These are phyloP conservation scores for Neltuma alba DNA, from an alignment of 306 rosid species.

Conservation along the genomic window DNA sequence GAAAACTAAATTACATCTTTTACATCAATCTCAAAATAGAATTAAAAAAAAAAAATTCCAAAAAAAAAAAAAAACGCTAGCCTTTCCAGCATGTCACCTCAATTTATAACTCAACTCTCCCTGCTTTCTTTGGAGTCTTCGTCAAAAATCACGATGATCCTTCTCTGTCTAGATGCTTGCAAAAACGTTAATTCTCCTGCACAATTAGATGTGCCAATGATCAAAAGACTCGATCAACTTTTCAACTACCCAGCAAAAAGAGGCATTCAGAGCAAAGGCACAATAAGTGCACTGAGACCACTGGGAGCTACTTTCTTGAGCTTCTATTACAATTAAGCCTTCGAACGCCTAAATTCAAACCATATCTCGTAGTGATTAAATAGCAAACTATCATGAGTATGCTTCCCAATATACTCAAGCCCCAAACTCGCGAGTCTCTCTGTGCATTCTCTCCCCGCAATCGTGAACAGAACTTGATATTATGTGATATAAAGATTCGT, in stretches of 20 bases:
- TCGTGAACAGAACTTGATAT: constrained; percentile 21
- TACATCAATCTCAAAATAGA: constrained; percentile 10
- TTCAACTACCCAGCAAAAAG: constrained; percentile 22
- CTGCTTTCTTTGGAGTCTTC: neutral
- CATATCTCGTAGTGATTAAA: constrained; percentile 25
- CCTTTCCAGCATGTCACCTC: neutral
- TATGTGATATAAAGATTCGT: constrained; percentile 19
- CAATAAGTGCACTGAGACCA: constrained; percentile 27
- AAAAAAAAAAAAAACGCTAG: neutral
- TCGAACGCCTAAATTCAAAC: constrained; percentile 20
- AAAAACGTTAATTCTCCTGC: constrained; percentile 23
- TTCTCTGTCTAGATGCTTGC: neutral
- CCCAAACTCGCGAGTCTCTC: constrained; percentile 7
- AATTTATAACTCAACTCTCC: neutral
- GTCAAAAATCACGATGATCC: constrained; percentile 25
- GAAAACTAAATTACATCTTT: constrained; percentile 18
- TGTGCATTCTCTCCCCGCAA: constrained; percentile 7
- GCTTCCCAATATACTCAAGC: constrained; percentile 16
- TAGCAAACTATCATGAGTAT: constrained; percentile 24
- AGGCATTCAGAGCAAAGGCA: constrained; percentile 9
- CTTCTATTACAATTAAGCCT: neutral
- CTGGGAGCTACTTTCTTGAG: constrained; percentile 23
- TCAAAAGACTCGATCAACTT: constrained; percentile 14
- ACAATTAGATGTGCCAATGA: constrained; percentile 15
- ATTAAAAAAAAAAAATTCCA: neutral